phyloP scores from a whole-genome alignment of 164 flowering plant genomes.

The Macadamia integrifolia region DNA sequence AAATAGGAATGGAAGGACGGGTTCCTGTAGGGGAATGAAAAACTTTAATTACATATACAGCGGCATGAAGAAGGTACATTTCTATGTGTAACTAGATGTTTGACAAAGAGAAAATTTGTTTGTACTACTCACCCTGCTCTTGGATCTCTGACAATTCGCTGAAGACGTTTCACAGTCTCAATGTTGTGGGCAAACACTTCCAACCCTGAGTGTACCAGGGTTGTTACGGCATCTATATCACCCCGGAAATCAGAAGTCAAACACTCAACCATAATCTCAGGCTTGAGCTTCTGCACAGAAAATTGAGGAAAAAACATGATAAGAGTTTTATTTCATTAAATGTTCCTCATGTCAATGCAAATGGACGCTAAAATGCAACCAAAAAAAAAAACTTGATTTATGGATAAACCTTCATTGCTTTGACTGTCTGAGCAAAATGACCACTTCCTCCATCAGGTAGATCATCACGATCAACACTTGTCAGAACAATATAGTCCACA shows the following conservation, averaged over 20 bases:
- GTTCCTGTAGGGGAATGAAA: too few relatives aligned
- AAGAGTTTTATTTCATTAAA: background rate
- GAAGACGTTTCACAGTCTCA: slow-evolving; percentile 93
- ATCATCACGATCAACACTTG: slow-evolving; percentile 98
- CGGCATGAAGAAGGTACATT: too few relatives aligned
- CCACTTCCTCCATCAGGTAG: slow-evolving; percentile 96
- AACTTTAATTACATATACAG: too few relatives aligned
- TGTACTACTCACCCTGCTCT: slow-evolving; percentile 68
- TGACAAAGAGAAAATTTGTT: background rate
- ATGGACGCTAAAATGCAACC: background rate
- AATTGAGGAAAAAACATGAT: slow-evolving; percentile 2
- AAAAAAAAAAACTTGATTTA: background rate
- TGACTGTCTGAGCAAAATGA: slow-evolving; percentile 83
- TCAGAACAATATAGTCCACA: slow-evolving; percentile 90
- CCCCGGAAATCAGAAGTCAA: slow-evolving; percentile 95
- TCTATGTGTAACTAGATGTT: too few relatives aligned
- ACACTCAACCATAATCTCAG: slow-evolving; percentile 92
- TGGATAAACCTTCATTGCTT: slow-evolving; percentile 69
- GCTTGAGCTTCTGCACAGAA: slow-evolving; percentile 61
- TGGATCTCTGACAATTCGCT: slow-evolving; percentile 88
- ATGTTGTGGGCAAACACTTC: slow-evolving; percentile 98
- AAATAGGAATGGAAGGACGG: too few relatives aligned
- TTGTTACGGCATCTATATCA: slow-evolving; percentile 63
- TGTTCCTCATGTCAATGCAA: background rate
- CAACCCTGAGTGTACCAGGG: slow-evolving; percentile 70